These are phyloP conservation scores for Pleurotus pulmonarius DNA, from an alignment of 768 basidiomycete genomes.

Conservation along the genomic window DNA sequence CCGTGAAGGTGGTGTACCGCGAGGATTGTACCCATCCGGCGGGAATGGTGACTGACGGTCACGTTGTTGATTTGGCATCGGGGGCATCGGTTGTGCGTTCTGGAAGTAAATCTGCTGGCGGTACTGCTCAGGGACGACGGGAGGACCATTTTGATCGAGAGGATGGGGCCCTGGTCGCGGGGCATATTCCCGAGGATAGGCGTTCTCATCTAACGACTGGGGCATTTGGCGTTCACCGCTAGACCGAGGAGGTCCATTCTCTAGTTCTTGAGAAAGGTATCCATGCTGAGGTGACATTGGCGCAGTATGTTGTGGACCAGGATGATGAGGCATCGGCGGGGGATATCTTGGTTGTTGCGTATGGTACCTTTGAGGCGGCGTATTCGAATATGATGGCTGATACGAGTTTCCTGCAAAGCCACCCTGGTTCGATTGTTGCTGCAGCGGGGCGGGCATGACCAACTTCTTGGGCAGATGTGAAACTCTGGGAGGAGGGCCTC, in stretches of 20 bases:
- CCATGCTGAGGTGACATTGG: neutral
- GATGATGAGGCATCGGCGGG: neutral
- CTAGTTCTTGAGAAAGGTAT: no score
- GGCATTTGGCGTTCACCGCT: no score
- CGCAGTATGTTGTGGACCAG: neutral
- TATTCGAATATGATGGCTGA: neutral
- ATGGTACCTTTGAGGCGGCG: neutral
- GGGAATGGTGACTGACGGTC: neutral
- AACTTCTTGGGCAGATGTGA: conserved; percentile 7
- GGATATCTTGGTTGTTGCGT: conserved; percentile 1
- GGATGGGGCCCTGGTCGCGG: neutral
- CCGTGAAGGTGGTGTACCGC: neutral
- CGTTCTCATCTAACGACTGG: no score
- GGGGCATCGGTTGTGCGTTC: no score
- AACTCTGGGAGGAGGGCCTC: neutral
- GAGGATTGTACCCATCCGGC: neutral
- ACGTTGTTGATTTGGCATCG: neutral
- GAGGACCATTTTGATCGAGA: no score
- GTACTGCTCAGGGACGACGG: no score
- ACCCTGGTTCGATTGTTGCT: neutral
- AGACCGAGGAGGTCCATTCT: no score
- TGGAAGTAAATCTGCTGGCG: no score
- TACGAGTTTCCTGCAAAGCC: neutral
- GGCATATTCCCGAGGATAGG: neutral
- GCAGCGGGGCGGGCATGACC: conserved; percentile 3